These are phyloP conservation scores for Candida loeiensis DNA, from an alignment of 805 yeast species.

Conservation along the genomic window DNA sequence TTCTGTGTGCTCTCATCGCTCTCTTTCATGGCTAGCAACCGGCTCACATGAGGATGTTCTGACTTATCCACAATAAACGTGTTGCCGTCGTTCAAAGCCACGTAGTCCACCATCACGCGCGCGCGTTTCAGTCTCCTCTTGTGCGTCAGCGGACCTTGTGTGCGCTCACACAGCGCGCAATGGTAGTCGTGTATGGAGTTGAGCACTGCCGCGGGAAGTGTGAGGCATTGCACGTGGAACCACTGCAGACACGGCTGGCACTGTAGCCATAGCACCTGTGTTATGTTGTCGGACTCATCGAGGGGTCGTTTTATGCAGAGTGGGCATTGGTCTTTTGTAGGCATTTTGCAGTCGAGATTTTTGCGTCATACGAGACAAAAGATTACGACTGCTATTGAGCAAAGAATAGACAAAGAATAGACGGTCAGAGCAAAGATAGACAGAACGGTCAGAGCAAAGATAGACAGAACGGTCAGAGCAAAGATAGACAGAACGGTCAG, in stretches of 20 bases:
- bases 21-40: slow-evolving; percentile 18
- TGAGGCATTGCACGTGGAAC: slow-evolving; percentile 53
- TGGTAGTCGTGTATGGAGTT: slow-evolving; percentile 47
- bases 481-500: too few species aligned
- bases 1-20: not conserved
- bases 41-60: slow-evolving; percentile 49
- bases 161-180: slow-evolving; percentile 46
- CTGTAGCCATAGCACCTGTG: slow-evolving; percentile 44
- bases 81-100: slow-evolving; percentile 75
- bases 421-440: too few species aligned
- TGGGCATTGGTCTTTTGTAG: slow-evolving; percentile 5
- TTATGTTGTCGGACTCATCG: slow-evolving; percentile 3
- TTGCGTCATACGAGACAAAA: slow-evolving; percentile 1
- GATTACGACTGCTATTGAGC: too few species aligned
- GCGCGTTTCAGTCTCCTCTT: slow-evolving; percentile 56
- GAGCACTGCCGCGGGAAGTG: slow-evolving; percentile 33
- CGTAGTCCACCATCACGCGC: slow-evolving; percentile 63
- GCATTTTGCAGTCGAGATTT: slow-evolving; percentile 1
- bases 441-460: too few species aligned
- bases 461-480: too few species aligned
- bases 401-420: too few species aligned
- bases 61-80: slow-evolving; percentile 44
- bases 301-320: slow-evolving; percentile 4
- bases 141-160: slow-evolving; percentile 47
- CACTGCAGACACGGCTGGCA: slow-evolving; percentile 54